Evolutionary conservation across 2,329 filamentous ascomycete genomes (phyloP), one percentile per base, ranked within the genome.

Genomic region (Fusarium citri): DNA sequence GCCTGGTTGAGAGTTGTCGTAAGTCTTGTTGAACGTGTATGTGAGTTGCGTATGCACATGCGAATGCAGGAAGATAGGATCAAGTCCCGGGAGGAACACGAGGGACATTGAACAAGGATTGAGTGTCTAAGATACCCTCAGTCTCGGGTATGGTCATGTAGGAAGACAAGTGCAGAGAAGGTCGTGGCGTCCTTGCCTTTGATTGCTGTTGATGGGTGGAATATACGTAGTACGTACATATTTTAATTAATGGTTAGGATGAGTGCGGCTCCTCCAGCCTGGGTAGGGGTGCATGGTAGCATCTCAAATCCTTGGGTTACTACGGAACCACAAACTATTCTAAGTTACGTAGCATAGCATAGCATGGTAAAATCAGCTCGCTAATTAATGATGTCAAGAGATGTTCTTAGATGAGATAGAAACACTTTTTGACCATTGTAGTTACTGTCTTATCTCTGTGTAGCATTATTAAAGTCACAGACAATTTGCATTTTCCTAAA

Each of bases 221-320:
- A 55, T 49, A 55, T 37, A 46, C 53, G 20, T 47, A 37, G 49
- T 37, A 46, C 53, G 20, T 47, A 37, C 59, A 53, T 23, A 23
- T 31, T 61, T 62, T 42, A 46, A 64, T 64, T 51, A 64, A 64
- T 65, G 60, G 50, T 30, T 31, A 23, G 31, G 30, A 55, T 64
- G 50, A 64, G 51, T 70, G 68, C 67, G 67, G 67, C 67, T 71
- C 67, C 42, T 64, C 30, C 43, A 68, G 18, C n/a, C 43, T n/a
- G 23, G 43, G 40, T 56, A 49, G 43, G 54, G 42, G 25, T 47
- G 8, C 11, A 55, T 26, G 43, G 53, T 26, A 34, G 53, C 22
- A 55, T 55, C 16, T 47, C 31, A 51, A 25, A 51, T 42, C 49
- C 48, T 53, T 53, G 49, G 49, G 23, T 53, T 42, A 28, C 49